Percentiles rank a stretch among this genome's conserved stretches.
These are phyloP conservation scores for Lachancea lanzarotensis DNA, from an alignment of 805 yeast species.

Conservation along the genomic window DNA sequence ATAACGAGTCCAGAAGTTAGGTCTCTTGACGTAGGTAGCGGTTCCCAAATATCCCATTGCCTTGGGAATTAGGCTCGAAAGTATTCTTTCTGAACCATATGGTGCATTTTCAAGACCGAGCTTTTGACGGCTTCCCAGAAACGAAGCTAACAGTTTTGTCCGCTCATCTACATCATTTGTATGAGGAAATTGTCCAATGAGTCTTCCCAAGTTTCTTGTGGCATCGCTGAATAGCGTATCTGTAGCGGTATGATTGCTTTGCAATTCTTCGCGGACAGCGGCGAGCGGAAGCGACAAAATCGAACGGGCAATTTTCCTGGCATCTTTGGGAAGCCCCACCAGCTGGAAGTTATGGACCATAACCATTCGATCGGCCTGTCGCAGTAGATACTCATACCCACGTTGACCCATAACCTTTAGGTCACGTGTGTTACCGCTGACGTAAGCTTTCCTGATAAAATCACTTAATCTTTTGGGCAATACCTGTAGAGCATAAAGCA, in stretches of 20 bases:
- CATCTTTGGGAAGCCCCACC: slow-evolving; percentile 16
- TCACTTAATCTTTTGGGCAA: slow-evolving; percentile 6
- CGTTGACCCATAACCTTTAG: not conserved
- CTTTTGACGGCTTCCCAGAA: not conserved
- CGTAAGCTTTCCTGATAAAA: not conserved
- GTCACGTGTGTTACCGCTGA: not conserved
- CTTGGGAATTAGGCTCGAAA: slow-evolving; percentile 3
- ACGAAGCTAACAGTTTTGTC: not conserved
- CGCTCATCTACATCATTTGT: slow-evolving; percentile 3
- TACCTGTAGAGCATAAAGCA: slow-evolving; percentile 21
- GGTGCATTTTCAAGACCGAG: slow-evolving; percentile 3
- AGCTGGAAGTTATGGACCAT: slow-evolving; percentile 15
- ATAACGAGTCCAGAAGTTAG: slow-evolving; percentile 42
- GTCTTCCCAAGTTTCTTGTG: slow-evolving; percentile 17
- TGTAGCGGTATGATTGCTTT: slow-evolving; percentile 6
- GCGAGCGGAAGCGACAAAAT: slow-evolving; percentile 14
- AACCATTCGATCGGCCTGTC: slow-evolving; percentile 12
- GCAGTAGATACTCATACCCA: slow-evolving; percentile 7
- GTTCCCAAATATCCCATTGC: slow-evolving; percentile 3
- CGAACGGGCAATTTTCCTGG: slow-evolving; percentile 12
- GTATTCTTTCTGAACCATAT: slow-evolving; percentile 6
- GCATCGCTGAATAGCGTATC: slow-evolving; percentile 8
- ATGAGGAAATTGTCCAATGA: slow-evolving; percentile 14
- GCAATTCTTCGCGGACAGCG: slow-evolving; percentile 18
- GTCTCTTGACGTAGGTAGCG: slow-evolving; percentile 24